Evolutionary conservation across 345 rosid genomes (phyloP).

Genomic region (Lepidium sativum): DNA sequence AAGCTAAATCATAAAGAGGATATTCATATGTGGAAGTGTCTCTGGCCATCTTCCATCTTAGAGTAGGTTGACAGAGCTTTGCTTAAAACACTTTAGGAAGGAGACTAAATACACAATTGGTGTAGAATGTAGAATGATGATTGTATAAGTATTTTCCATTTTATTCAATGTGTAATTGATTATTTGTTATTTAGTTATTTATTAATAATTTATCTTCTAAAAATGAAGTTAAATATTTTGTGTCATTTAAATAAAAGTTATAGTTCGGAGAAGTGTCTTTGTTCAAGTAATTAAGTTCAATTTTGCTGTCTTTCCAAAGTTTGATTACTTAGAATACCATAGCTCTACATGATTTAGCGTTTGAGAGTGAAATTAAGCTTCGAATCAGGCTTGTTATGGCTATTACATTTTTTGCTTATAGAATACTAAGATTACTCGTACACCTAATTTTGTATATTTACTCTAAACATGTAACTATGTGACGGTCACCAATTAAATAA

Average conservation of each 20-base stretch:
- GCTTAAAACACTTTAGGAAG: neutral
- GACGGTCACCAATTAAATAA: no score
- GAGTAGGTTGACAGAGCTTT: slow-evolving; percentile 30
- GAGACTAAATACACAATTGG: neutral
- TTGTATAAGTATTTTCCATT: neutral
- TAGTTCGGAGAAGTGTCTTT: no score
- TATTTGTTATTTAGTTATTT: neutral
- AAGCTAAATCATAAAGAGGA: slow-evolving; percentile 51
- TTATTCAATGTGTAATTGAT: neutral
- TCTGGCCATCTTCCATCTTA: slow-evolving; percentile 58
- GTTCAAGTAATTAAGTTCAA: no score
- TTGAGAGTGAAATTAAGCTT: no score
- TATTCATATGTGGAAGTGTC: slow-evolving; percentile 56
- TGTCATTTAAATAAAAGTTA: neutral
- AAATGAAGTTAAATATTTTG: neutral
- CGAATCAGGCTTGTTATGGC: no score
- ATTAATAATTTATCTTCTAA: neutral
- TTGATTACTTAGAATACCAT: no score
- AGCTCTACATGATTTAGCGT: no score
- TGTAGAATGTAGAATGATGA: neutral
- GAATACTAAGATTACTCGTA: no score
- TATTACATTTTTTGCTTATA: no score
- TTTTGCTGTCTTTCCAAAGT: no score
- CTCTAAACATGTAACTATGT: no score
- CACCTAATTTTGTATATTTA: no score